Evolutionary conservation across 139 green algal species (phyloP).

Genomic region (Nannochloris sp.): DNA sequence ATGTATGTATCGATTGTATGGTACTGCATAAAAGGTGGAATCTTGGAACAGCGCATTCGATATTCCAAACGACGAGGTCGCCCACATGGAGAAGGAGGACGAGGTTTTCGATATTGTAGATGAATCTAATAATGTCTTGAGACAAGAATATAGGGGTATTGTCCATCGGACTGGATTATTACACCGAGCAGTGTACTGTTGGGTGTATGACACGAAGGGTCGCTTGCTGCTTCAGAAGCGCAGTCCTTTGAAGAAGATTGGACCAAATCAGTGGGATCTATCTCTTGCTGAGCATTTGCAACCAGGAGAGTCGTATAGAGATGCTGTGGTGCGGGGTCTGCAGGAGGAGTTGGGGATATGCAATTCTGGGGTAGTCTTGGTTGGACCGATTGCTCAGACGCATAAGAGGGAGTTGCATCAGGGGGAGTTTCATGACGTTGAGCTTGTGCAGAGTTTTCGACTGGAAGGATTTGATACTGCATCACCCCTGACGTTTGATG

Average conservation of each 20-base stretch:
- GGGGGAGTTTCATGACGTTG: constrained; percentile 25
- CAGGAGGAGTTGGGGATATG: constrained; percentile 56
- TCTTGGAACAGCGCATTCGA: too few species aligned
- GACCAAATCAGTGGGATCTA: constrained; percentile 56
- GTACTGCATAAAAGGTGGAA: too few species aligned
- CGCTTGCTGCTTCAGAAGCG: constrained; percentile 50
- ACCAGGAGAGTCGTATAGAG: constrained; percentile 45
- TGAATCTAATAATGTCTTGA: constrained; percentile 21
- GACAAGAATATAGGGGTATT: constrained; percentile 7
- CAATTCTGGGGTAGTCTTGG: constrained; percentile 1
- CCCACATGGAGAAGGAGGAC: constrained; percentile 21
- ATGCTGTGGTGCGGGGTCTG: constrained; percentile 44
- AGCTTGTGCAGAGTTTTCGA: constrained; percentile 30
- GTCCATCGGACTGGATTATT: constrained; percentile 36
- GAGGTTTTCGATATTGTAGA: constrained; percentile 43
- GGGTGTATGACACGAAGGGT: constrained; percentile 41
- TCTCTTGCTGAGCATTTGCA: constrained; percentile 58
- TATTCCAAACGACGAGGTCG: too few species aligned
- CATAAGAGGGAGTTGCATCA: constrained; percentile 34
- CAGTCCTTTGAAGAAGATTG: constrained; percentile 48
- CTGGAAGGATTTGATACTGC: background rate
- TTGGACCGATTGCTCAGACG: constrained; percentile 31
- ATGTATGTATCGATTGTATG: too few species aligned
- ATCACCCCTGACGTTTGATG: background rate
- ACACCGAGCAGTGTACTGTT: constrained; percentile 52